Percentiles rank a stretch among this genome's conserved stretches.
Conservation (phyloP, 1,284 basidiomycete genomes). For the Thecaphora frezii region DNA sequence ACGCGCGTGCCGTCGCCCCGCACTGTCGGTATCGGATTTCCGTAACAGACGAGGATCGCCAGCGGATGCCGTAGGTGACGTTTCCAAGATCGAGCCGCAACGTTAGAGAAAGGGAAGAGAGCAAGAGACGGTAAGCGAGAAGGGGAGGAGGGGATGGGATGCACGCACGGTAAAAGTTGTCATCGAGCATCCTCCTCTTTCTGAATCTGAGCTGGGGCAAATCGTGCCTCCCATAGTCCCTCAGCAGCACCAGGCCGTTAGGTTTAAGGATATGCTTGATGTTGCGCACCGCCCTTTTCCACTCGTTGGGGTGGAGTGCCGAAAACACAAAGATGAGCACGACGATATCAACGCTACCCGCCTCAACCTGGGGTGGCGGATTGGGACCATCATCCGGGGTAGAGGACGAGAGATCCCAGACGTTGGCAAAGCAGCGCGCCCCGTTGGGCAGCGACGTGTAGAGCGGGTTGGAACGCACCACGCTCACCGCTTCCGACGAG, state of each 20-base stretch:
- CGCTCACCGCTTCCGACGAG: slow-evolving; percentile 79
- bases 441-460: slow-evolving; percentile 13
- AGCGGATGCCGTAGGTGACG: neutral
- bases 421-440: slow-evolving; percentile 70
- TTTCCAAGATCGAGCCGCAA: neutral
- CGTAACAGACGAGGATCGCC: neutral
- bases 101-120: neutral
- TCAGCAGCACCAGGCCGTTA: slow-evolving; percentile 77
- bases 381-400: slow-evolving; percentile 2
- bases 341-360: slow-evolving; percentile 75
- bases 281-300: slow-evolving; percentile 82
- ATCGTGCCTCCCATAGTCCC: slow-evolving; percentile 95
- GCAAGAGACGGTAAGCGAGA: neutral
- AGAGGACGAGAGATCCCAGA: slow-evolving; percentile 80
- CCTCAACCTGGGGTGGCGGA: slow-evolving; percentile 27
- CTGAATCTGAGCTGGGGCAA: slow-evolving; percentile 87
- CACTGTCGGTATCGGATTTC: slow-evolving; percentile 8
- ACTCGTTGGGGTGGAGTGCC: slow-evolving; percentile 90
- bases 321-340: slow-evolving; percentile 94
- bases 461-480: slow-evolving; percentile 69
- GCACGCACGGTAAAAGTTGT: slow-evolving; percentile 66
- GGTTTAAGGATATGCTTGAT: slow-evolving; percentile 79
- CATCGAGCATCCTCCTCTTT: slow-evolving; percentile 78
- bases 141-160: neutral
- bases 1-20: slow-evolving; percentile 88